Evolutionary conservation across 176 grass and related monocot genomes (phyloP).

Genomic region (bread wheat (Triticum aestivum)): DNA sequence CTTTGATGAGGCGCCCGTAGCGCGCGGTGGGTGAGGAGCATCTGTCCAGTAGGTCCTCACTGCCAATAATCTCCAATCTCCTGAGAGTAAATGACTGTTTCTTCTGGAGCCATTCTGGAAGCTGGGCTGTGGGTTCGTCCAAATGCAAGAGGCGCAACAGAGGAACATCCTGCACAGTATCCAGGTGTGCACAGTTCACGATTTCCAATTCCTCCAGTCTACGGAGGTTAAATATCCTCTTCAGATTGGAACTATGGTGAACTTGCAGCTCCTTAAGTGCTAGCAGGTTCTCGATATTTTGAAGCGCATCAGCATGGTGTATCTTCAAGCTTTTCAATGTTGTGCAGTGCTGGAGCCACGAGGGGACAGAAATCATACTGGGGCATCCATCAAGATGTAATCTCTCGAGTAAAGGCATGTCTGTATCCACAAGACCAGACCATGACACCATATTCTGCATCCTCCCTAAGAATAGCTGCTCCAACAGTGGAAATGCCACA

Average conservation of each 20-base stretch:
- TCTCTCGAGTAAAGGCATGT: constrained; percentile 51
- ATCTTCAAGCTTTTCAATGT: constrained; percentile 43
- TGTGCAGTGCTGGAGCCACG: constrained; percentile 38
- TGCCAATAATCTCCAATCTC: constrained; percentile 47
- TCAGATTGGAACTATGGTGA: constrained; percentile 13
- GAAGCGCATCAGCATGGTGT: constrained; percentile 21
- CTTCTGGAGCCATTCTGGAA: constrained; percentile 45
- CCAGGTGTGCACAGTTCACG: constrained; percentile 30
- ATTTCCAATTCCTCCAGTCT: constrained; percentile 45
- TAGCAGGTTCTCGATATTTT: constrained; percentile 40
- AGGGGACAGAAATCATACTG: constrained; percentile 43
- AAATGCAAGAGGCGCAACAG: constrained; percentile 28
- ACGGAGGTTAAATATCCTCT: constrained; percentile 37
- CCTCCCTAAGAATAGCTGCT: constrained; percentile 40
- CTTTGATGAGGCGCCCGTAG: constrained; percentile 35
- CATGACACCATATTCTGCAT: constrained; percentile 38
- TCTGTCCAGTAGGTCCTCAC: constrained; percentile 42
- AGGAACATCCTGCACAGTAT: constrained; percentile 28
- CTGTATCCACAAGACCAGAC: constrained; percentile 18
- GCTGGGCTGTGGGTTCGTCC: constrained; percentile 6
- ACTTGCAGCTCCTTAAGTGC: constrained; percentile 40
- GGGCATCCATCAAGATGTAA: constrained; percentile 43
- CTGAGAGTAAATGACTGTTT: constrained; percentile 20
- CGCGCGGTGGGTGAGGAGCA: constrained; percentile 28
- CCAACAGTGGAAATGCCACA: constrained; percentile 54